A percentile compares a stretch with the other conserved stretches of the same genome.
These are phyloP conservation scores for Glarea lozoyensis DNA, from an alignment of 495 filamentous ascomycete genomes.

Conservation along the genomic window DNA sequence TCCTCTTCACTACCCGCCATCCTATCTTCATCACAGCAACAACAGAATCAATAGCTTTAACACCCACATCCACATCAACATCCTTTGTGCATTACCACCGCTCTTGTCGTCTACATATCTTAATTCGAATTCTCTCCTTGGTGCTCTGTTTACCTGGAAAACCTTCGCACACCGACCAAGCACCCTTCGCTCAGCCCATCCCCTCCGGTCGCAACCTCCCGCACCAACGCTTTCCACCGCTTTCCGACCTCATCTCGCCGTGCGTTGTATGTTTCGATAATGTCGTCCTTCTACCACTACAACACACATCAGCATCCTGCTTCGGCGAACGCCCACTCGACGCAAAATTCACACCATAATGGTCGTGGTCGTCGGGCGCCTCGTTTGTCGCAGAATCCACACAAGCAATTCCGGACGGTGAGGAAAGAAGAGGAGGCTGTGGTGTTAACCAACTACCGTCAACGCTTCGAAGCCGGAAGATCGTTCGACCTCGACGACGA, in stretches of 20 bases:
- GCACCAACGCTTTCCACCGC: slow-evolving; percentile 1
- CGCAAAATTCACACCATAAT: slow-evolving; percentile 56
- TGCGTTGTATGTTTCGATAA: slow-evolving; percentile 13
- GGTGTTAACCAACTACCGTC: slow-evolving; percentile 65
- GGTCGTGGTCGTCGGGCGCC: slow-evolving; percentile 83
- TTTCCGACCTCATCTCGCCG: slow-evolving; percentile 3
- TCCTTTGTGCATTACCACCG: too few relatives aligned
- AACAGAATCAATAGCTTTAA: too few relatives aligned
- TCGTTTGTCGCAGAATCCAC: slow-evolving; percentile 70
- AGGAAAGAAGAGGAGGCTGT: slow-evolving; percentile 80
- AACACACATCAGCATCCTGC: slow-evolving; percentile 53
- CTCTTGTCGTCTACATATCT: too few relatives aligned
- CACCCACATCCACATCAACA: too few relatives aligned
- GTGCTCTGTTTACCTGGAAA: too few relatives aligned
- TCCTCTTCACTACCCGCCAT: too few relatives aligned
- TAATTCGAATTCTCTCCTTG: not conserved
- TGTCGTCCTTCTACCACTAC: slow-evolving; percentile 73
- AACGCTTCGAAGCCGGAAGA: slow-evolving; percentile 79
- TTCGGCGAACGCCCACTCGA: slow-evolving; percentile 37
- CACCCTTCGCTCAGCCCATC: too few relatives aligned
- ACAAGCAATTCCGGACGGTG: slow-evolving; percentile 75
- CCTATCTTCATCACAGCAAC: too few relatives aligned
- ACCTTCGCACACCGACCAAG: too few relatives aligned
- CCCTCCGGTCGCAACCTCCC: not conserved
- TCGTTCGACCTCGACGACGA: slow-evolving; percentile 98